Conservation (phyloP, 257 asterid species). For the Nicotiana tomentosiformis region DNA sequence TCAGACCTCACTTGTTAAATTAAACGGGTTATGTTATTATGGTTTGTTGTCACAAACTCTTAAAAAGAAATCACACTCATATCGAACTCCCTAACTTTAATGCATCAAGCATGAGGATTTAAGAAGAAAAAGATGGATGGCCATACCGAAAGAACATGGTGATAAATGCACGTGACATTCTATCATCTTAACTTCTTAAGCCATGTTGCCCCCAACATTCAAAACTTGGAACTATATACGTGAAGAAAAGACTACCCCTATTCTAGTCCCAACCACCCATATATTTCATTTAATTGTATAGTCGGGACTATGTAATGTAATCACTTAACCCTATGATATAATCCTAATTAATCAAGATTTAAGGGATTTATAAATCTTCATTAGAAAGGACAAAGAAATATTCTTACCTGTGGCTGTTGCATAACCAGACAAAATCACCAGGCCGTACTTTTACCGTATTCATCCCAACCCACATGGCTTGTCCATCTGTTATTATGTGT, state of each 20-base stretch:
- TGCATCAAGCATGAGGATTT: neutral
- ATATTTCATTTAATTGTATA: neutral
- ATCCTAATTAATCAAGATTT: neutral
- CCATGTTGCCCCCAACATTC: neutral
- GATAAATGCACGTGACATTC: constrained; percentile 5
- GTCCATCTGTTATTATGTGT: neutral
- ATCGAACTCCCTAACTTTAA: neutral
- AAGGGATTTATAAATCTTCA: neutral
- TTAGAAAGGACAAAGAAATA: constrained; percentile 4
- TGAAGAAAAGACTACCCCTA: neutral
- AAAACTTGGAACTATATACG: neutral
- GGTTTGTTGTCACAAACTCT: too few species aligned
- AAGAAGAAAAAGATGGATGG: neutral
- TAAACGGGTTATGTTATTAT: too few species aligned
- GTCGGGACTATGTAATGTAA: neutral
- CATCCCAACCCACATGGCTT: constrained; percentile 5
- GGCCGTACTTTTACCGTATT: constrained; percentile 13
- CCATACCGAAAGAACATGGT: constrained; percentile 3
- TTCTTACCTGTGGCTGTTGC: neutral
- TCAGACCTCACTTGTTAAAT: too few species aligned
- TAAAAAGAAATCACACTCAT: neutral
- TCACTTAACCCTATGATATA: neutral
- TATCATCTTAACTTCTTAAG: neutral
- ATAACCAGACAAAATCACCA: constrained; percentile 9
- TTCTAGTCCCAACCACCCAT: neutral